phyloP scores from a whole-genome alignment of 2,329 filamentous ascomycete genomes.

The Aspergillus neoniger region DNA sequence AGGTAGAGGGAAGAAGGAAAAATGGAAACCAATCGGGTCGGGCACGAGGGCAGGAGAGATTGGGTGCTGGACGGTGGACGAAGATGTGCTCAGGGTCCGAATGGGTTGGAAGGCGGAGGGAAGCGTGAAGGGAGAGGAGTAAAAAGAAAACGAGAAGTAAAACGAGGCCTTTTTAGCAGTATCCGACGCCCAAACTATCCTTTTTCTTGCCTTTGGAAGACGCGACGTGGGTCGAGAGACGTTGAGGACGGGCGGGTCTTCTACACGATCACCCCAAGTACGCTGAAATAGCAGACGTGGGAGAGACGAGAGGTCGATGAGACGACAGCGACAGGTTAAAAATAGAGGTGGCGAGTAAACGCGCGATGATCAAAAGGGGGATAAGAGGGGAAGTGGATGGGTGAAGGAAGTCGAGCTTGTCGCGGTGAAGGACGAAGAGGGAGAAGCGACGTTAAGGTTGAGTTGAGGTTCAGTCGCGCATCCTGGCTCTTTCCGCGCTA shows the following conservation, averaged over 20 bases:
- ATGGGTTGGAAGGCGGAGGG: conserved; percentile 20
- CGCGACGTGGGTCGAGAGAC: conserved; percentile 14
- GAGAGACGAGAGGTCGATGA: not conserved
- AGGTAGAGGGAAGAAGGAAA: conserved; percentile 21
- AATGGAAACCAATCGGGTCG: conserved; percentile 23
- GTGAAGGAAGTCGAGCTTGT: conserved; percentile 12
- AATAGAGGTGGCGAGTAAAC: conserved; percentile 1
- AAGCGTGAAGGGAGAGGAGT: conserved; percentile 21
- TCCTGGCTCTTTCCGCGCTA: conserved; percentile 21
- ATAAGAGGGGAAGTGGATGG: conserved; percentile 14
- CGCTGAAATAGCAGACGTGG: conserved; percentile 7
- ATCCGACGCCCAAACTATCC: conserved; percentile 20
- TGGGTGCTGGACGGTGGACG: conserved; percentile 27
- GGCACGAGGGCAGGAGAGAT: conserved; percentile 24
- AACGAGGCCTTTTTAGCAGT: conserved; percentile 20
- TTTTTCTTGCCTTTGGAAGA: conserved; percentile 20
- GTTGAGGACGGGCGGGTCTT: conserved; percentile 16
- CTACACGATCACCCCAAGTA: conserved; percentile 17
- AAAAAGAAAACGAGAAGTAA: conserved; percentile 23
- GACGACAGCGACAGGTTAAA: not conserved
- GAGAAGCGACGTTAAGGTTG: conserved; percentile 26
- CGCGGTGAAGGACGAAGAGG: conserved; percentile 19
- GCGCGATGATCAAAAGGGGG: conserved; percentile 11
- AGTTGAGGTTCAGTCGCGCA: conserved; percentile 21
- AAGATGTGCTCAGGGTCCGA: conserved; percentile 25